A percentile compares a stretch with the other conserved stretches of the same genome.
Evolutionary conservation across 2,329 filamentous ascomycete species (phyloP).

Genomic region (Phaeophleospora eucalypticola): DNA sequence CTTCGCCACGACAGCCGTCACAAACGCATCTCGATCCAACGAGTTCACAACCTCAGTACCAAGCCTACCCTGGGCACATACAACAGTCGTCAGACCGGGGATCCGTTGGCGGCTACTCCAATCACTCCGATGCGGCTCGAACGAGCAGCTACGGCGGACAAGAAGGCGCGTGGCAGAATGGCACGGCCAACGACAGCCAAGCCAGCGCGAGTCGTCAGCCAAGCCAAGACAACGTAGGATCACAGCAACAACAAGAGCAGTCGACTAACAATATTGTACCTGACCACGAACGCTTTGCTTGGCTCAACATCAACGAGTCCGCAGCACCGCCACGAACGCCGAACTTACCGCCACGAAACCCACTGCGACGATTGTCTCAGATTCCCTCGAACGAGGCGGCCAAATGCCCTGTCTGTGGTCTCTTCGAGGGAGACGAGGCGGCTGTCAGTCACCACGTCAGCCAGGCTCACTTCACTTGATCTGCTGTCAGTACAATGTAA

Average conservation of each 20-base stretch:
- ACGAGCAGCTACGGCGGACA: constrained; percentile 8
- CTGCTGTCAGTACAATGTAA: too few relatives aligned
- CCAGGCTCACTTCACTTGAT: constrained; percentile 27
- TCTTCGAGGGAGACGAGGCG: constrained; percentile 33
- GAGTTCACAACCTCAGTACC: constrained; percentile 11
- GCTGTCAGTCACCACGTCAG: constrained; percentile 33
- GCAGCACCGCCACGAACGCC: not conserved
- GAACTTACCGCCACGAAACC: not conserved
- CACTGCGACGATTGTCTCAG: not conserved
- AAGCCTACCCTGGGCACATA: constrained; percentile 14
- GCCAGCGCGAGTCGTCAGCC: constrained; percentile 6
- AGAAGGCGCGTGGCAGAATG: constrained; percentile 15
- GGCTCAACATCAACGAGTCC: constrained; percentile 1
- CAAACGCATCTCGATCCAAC: constrained; percentile 6
- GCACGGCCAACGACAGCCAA: constrained; percentile 13
- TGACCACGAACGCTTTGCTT: constrained; percentile 24
- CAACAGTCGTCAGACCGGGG: constrained; percentile 14
- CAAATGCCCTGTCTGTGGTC: constrained; percentile 31
- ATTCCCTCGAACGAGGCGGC: not conserved
- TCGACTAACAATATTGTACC: constrained; percentile 14
- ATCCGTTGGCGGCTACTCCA: constrained; percentile 8
- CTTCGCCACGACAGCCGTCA: constrained; percentile 13
- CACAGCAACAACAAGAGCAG: constrained; percentile 4
- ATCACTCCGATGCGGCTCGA: constrained; percentile 9
- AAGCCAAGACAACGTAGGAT: constrained; percentile 1